These are phyloP conservation scores for Paecilomyces formosus DNA, from an alignment of 2,329 filamentous ascomycete genomes.

Conservation along the genomic window DNA sequence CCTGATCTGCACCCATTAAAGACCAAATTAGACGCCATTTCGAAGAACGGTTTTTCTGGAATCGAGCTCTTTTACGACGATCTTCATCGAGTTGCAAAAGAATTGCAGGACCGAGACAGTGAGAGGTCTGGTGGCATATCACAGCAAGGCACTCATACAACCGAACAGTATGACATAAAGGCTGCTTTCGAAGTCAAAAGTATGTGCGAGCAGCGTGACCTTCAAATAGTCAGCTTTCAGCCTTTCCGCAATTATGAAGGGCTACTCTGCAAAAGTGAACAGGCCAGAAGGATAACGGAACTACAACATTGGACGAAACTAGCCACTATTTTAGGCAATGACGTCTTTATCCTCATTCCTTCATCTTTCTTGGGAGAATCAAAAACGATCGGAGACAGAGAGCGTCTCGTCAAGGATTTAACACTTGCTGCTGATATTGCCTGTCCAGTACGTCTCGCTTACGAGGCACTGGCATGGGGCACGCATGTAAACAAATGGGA, in stretches of 20 bases:
- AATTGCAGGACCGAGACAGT: not conserved
- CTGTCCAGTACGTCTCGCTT: constrained; percentile 59
- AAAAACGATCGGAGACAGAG: constrained; percentile 39
- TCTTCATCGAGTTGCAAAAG: not conserved
- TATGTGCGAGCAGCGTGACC: no score
- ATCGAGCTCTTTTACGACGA: not conserved
- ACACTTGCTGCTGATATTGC: constrained; percentile 56
- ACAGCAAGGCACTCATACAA: no score
- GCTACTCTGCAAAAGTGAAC: no score
- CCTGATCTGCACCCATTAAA: not conserved
- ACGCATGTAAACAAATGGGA: constrained; percentile 65
- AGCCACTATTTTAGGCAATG: not conserved
- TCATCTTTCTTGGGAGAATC: constrained; percentile 52
- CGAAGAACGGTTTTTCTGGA: not conserved
- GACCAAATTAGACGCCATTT: not conserved
- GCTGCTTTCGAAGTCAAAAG: no score
- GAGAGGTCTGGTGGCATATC: no score
- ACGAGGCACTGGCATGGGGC: constrained; percentile 65
- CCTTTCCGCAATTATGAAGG: no score
- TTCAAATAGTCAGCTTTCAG: no score
- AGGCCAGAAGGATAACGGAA: no score
- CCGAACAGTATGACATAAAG: no score
- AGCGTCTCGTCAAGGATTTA: constrained; percentile 55
- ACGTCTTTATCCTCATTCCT: constrained; percentile 54
- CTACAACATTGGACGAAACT: not conserved